These are phyloP conservation scores for Microsporum ferrugineum DNA, from an alignment of 2,329 filamentous ascomycete species.

Conservation along the genomic window DNA sequence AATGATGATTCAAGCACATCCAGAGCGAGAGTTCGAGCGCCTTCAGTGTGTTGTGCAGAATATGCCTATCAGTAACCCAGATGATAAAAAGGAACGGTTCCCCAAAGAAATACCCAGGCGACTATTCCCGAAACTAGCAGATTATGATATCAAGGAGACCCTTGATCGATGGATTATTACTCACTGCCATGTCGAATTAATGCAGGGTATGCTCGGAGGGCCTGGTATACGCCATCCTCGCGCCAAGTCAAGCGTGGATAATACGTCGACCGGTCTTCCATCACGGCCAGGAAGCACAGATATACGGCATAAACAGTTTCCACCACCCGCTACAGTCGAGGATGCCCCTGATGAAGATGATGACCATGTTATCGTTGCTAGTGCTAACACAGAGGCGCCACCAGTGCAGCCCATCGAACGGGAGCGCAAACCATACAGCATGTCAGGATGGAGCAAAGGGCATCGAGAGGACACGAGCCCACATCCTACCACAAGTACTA, in stretches of 20 bases:
- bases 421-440: slow-evolving; percentile 54
- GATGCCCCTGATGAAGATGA: slow-evolving; percentile 31
- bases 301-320: slow-evolving; percentile 11
- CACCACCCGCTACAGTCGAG: slow-evolving; percentile 20
- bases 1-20: slow-evolving; percentile 61
- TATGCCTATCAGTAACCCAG: slow-evolving; percentile 58
- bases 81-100: slow-evolving; percentile 58
- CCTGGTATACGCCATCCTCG: slow-evolving; percentile 19
- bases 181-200: slow-evolving; percentile 38
- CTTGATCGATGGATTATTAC: slow-evolving; percentile 50
- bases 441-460: slow-evolving; percentile 48
- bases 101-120: slow-evolving; percentile 67
- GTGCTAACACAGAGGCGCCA: not conserved
- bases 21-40: slow-evolving; percentile 61
- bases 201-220: slow-evolving; percentile 25
- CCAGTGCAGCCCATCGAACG: slow-evolving; percentile 46
- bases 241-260: not conserved
- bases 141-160: slow-evolving; percentile 47
- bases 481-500: not conserved
- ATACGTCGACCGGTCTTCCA: not conserved
- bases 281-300: slow-evolving; percentile 5
- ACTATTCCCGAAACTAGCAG: slow-evolving; percentile 53
- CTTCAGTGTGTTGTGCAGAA: slow-evolving; percentile 56
- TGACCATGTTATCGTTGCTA: slow-evolving; percentile 18
- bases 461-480: slow-evolving; percentile 33